Evolutionary conservation across 257 asterid species (phyloP).

Genomic region (Pogostemon cablin): DNA sequence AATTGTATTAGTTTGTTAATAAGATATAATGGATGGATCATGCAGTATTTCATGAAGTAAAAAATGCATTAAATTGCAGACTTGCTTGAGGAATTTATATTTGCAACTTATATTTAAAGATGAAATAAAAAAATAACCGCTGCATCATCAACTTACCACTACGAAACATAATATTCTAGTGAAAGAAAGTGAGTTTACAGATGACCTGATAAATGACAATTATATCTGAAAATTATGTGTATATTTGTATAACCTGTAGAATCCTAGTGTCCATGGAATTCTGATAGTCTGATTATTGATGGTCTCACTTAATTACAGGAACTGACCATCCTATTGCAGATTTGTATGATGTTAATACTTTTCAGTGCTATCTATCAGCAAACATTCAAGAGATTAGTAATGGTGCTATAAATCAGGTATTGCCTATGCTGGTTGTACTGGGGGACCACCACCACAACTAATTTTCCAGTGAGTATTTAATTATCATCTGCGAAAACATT

Average conservation of each 20-base stretch:
- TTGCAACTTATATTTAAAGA: neutral
- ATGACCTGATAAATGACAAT: neutral
- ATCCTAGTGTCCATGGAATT: neutral
- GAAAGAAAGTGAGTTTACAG: neutral
- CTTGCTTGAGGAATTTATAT: neutral
- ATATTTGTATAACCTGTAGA: neutral
- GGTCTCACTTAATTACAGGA: slow-evolving; percentile 48
- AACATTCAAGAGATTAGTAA: too few relatives aligned
- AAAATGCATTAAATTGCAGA: neutral
- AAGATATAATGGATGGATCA: neutral
- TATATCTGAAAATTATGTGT: slow-evolving; percentile 3
- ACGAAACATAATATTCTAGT: slow-evolving; percentile 7
- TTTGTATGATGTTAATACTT: too few relatives aligned
- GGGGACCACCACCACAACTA: too few relatives aligned
- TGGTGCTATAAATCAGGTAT: too few relatives aligned
- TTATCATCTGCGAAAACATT: too few relatives aligned
- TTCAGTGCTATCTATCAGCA: too few relatives aligned
- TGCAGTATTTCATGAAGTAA: neutral
- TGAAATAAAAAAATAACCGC: neutral
- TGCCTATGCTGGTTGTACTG: too few relatives aligned
- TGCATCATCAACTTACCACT: neutral
- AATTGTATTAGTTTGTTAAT: neutral
- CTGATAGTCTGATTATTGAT: slow-evolving; percentile 18
- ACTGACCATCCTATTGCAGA: too few relatives aligned
- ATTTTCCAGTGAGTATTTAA: too few relatives aligned